These are phyloP conservation scores for Lizonia empirigonia DNA, from an alignment of 2,329 filamentous ascomycete genomes.

Conservation along the genomic window DNA sequence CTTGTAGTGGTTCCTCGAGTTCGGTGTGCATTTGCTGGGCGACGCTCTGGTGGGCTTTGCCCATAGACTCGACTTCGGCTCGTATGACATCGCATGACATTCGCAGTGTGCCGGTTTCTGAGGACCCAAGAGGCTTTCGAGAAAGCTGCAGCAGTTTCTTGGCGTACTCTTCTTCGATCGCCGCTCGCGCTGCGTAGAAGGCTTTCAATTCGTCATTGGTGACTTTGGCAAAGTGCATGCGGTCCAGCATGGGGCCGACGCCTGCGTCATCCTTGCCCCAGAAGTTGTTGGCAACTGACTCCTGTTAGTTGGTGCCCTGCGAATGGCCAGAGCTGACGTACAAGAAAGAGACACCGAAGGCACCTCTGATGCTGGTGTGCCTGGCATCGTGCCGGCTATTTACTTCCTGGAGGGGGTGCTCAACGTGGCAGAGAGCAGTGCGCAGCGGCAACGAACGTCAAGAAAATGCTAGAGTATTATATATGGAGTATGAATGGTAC, in stretches of 20 bases:
- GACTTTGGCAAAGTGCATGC: conserved; percentile 92
- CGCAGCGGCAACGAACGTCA: conserved; percentile 22
- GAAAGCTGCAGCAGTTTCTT: conserved; percentile 85
- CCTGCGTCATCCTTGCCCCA: conserved; percentile 99
- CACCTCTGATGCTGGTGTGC: conserved; percentile 60
- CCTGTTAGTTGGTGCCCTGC: conserved; percentile 38
- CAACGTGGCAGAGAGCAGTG: conserved; percentile 15
- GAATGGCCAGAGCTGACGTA: conserved; percentile 46
- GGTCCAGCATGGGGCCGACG: conserved; percentile 86
- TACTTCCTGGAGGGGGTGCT: conserved; percentile 30
- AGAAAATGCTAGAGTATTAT: conserved; percentile 22
- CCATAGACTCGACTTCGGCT: conserved; percentile 90
- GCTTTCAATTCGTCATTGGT: conserved; percentile 86
- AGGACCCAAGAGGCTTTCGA: conserved; percentile 86
- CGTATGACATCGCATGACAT: conserved; percentile 85
- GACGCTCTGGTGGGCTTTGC: conserved; percentile 88
- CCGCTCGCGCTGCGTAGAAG: conserved; percentile 88
- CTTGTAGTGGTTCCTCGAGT: conserved; percentile 87
- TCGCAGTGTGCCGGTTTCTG: conserved; percentile 82
- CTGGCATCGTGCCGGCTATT: conserved; percentile 60
- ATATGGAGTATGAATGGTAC: conserved; percentile 15
- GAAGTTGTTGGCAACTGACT: conserved; percentile 96
- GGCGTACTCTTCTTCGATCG: conserved; percentile 96
- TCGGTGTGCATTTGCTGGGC: conserved; percentile 95
- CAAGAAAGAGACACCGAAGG: conserved; percentile 72